Conservation (phyloP, 1,284 basidiomycete genomes). For the Trichosporon asahii region DNA sequence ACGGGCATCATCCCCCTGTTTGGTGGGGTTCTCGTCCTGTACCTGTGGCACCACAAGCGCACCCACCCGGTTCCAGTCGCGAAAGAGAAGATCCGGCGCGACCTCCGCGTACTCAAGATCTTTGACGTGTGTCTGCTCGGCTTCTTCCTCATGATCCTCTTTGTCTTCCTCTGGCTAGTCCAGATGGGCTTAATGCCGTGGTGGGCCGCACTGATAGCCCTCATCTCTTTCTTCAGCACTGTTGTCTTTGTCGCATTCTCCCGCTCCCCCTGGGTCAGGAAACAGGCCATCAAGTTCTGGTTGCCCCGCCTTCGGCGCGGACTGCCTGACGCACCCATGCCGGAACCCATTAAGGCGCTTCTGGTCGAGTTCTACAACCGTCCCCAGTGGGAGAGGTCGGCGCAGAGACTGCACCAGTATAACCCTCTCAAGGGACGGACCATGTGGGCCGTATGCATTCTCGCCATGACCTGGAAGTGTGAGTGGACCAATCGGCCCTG, state of each 20-base stretch:
- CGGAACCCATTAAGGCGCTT: constrained; percentile 27
- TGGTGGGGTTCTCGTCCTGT: constrained; percentile 30
- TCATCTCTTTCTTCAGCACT: constrained; percentile 50
- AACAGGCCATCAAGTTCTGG: neutral
- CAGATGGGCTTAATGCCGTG: constrained; percentile 36
- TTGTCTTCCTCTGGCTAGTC: constrained; percentile 51
- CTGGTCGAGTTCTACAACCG: neutral
- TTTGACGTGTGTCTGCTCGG: constrained; percentile 50
- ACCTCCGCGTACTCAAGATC: constrained; percentile 31
- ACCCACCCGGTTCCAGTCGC: constrained; percentile 24
- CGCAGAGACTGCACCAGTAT: neutral
- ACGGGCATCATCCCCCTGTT: constrained; percentile 50
- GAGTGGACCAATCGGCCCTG: constrained; percentile 45
- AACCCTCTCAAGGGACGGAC: neutral
- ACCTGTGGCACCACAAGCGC: constrained; percentile 36
- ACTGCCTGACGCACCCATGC: constrained; percentile 46
- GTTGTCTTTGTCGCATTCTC: constrained; percentile 44
- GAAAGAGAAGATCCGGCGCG: constrained; percentile 12
- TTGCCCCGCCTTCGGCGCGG: constrained; percentile 37
- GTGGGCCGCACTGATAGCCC: constrained; percentile 45
- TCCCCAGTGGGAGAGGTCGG: neutral
- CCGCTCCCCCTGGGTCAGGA: constrained; percentile 11
- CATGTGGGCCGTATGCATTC: constrained; percentile 37
- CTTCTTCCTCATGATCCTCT: constrained; percentile 46
- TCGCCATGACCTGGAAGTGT: constrained; percentile 47